Conservation (phyloP, 2,329 filamentous ascomycete species). For the Cladosporium colombiae region DNA sequence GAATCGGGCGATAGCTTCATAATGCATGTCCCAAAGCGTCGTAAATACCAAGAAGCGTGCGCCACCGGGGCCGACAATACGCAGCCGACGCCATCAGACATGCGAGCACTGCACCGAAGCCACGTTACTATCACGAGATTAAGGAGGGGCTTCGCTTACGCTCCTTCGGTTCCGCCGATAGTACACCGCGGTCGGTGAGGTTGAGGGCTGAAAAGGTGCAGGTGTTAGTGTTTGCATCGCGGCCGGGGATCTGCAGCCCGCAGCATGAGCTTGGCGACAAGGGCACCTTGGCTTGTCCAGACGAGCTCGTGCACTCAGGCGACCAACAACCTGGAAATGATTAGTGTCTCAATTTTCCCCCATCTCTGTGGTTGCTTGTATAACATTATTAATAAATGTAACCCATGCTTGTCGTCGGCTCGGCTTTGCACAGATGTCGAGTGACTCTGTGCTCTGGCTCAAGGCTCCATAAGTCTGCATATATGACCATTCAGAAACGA, state of each 20-base stretch:
- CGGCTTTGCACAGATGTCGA: not conserved
- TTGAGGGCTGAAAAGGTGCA: not conserved
- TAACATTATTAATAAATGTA: not conserved
- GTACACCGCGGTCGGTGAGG: not conserved
- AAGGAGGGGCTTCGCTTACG: slow-evolving; percentile 7
- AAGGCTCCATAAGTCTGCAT: not conserved
- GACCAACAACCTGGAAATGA: not conserved
- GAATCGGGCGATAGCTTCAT: not conserved
- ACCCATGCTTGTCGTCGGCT: not conserved
- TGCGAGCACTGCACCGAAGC: not conserved
- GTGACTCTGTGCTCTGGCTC: not conserved
- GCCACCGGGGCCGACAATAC: not conserved
- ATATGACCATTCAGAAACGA: not conserved
- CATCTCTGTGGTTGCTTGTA: not conserved
- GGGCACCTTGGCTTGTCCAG: not conserved
- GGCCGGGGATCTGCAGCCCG: slow-evolving; percentile 10
- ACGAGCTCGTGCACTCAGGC: not conserved
- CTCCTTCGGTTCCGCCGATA: slow-evolving; percentile 1
- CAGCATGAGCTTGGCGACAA: slow-evolving; percentile 4
- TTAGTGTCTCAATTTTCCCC: not conserved
- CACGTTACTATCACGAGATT: not conserved
- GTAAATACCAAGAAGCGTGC: not conserved
- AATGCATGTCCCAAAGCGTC: not conserved
- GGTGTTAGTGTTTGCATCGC: not conserved
- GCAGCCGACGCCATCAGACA: not conserved